Base-by-base conservation (phyloP, 257 asterid species). In the Lantana camara region DNA sequence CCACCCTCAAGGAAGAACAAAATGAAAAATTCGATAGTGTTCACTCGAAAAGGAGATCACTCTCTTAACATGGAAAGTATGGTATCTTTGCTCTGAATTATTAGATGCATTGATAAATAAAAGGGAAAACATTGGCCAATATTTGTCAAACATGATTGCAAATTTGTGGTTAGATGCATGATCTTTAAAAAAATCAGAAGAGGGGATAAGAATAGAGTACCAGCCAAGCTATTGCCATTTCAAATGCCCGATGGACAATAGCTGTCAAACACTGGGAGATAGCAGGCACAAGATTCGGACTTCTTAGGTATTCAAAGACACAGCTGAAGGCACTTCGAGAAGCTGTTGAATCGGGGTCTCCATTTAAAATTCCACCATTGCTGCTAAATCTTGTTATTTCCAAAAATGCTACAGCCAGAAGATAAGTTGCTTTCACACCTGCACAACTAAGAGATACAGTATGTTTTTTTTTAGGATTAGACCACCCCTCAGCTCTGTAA, bases 371-470 rank as follows among this genome's bases (percentile, higher is more conserved):
- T 29, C 99, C 99, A 61, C 99, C 99, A 64, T 94, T 94, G 90
- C 99, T 90, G 76, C 93, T 90, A 80, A 94, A 94, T 57, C 99
- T 79, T 76, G 83, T 90, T 69, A 94, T 90, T 89, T 94, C 99
- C 66, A 94, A 60, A 76, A 88, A 88, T 20, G 97, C 92, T 42
- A 94, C 99, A n/a, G 99, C 99, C 73, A 91, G 83, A 71, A 94
- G 99, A 83, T 94, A 94, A 45, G 96, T 94, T 69, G 99, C 95
- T 82, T 94, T 94, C 75, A 94, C 99, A 73, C 99, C 99, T 94
- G 83, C 37, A 78, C 51, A 77, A 75, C 50, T 30, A 74, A 77
- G 52, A 67, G 40, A 75, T 22, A 59, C 46, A 63, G 62, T 60
- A 60, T 14, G 47, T 67, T 59, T 64, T 56, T 59, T 64, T 56